phyloP scores from a whole-genome alignment of 2,329 filamentous ascomycete genomes.

The Dothistroma pini region DNA sequence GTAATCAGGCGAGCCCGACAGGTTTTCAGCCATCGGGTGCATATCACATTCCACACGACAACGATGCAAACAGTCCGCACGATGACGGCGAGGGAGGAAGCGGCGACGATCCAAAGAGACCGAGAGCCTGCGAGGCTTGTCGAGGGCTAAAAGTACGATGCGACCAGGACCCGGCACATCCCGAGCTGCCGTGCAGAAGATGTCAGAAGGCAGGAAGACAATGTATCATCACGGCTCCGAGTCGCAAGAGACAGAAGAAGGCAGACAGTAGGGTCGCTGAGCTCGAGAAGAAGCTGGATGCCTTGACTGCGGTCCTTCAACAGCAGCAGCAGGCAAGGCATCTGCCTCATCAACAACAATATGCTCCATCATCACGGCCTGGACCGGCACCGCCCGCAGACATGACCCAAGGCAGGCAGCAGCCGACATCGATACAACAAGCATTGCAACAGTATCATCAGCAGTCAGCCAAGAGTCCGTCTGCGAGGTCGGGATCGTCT shows the following conservation, averaged over 20 bases:
- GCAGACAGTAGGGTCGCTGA: constrained; percentile 85
- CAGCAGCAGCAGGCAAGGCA: constrained; percentile 42
- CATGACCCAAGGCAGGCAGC: constrained; percentile 15
- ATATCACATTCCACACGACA: constrained; percentile 11
- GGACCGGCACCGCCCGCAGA: constrained; percentile 17
- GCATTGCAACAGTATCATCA: constrained; percentile 12
- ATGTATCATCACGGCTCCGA: constrained; percentile 73
- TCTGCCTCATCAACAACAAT: constrained; percentile 9
- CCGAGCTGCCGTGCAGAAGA: constrained; percentile 57
- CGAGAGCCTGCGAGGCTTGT: constrained; percentile 48
- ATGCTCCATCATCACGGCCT: constrained; percentile 12
- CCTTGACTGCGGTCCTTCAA: constrained; percentile 74
- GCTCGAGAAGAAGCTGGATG: constrained; percentile 89
- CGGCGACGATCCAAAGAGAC: constrained; percentile 42
- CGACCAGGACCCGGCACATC: constrained; percentile 65
- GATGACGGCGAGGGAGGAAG: constrained; percentile 12
- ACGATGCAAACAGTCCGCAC: constrained; percentile 15
- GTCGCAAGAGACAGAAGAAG: constrained; percentile 82
- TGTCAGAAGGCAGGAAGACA: constrained; percentile 76
- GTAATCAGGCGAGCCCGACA: constrained; percentile 24
- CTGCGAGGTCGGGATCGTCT: constrained; percentile 5
- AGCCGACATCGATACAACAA: constrained; percentile 9
- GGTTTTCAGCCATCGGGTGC: constrained; percentile 9
- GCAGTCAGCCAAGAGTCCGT: neutral
- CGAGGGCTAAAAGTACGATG: constrained; percentile 65